These are phyloP conservation scores for Alnus rubra DNA, from an alignment of 306 rosid genomes.

Conservation along the genomic window DNA sequence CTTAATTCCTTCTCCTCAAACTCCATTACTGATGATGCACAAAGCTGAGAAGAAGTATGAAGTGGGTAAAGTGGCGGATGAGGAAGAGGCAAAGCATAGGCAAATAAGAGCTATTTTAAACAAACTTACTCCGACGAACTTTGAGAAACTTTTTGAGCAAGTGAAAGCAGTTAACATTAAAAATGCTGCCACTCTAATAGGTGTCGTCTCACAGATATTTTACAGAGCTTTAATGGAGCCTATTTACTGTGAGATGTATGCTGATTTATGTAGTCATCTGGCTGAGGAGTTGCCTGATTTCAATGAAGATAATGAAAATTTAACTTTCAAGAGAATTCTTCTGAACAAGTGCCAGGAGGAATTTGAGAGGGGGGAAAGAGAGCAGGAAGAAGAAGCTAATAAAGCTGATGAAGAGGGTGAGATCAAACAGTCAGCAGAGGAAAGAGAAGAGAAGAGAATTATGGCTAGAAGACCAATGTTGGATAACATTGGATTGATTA, in stretches of 20 bases:
- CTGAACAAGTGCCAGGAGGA: constrained; percentile 99
- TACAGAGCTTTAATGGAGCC: too few relatives aligned
- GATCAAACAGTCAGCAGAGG: constrained; percentile 63
- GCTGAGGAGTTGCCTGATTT: too few relatives aligned
- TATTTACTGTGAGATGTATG: too few relatives aligned
- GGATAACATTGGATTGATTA: constrained; percentile 92
- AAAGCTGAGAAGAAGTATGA: constrained; percentile 72
- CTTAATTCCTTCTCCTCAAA: too few relatives aligned
- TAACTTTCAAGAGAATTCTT: too few relatives aligned
- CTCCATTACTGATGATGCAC: constrained; percentile 58
- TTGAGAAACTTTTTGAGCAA: constrained; percentile 89
- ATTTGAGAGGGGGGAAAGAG: constrained; percentile 96
- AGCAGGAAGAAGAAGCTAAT: constrained; percentile 94
- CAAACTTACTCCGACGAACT: constrained; percentile 93
- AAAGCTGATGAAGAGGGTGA: constrained; percentile 83
- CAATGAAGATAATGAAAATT: too few relatives aligned
- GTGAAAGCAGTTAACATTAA: constrained; percentile 91
- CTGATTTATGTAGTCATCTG: too few relatives aligned
- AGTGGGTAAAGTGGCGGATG: constrained; percentile 58
- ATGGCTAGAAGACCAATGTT: constrained; percentile 93
- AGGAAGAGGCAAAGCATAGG: constrained; percentile 59
- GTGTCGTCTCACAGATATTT: constrained; percentile 89
- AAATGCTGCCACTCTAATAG: constrained; percentile 65
- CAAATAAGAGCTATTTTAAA: constrained; percentile 82
- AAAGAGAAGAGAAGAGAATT: constrained; percentile 73